Percentiles rank a stretch among this genome's conserved stretches.
phyloP scores from a whole-genome alignment of 2,329 filamentous ascomycete species.

The Diaporthe australafricana region DNA sequence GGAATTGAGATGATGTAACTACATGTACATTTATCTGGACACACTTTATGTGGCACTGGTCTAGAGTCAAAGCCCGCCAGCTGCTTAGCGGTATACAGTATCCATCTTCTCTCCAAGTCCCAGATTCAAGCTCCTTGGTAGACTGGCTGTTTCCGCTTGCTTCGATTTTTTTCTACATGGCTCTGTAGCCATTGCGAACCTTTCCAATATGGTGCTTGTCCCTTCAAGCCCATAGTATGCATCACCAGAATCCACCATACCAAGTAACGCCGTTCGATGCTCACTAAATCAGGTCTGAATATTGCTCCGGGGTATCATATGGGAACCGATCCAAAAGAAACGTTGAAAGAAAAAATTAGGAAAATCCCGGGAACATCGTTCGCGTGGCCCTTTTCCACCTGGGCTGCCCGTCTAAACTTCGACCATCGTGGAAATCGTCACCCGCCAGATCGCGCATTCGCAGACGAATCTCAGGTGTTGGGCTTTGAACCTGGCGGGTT shows the following conservation, averaged over 20 bases:
- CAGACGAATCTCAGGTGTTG: slow-evolving; percentile 35
- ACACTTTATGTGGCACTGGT: background rate
- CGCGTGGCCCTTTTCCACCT: slow-evolving; percentile 33
- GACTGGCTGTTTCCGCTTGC: background rate
- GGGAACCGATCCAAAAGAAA: slow-evolving; percentile 21
- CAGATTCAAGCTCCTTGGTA: background rate
- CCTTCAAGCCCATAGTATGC: background rate
- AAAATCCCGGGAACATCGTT: slow-evolving; percentile 33
- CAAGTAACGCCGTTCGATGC: slow-evolving; percentile 33
- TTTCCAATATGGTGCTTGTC: background rate
- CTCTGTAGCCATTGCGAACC: background rate
- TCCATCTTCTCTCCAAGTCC: background rate
- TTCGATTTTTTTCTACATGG: background rate
- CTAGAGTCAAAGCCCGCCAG: background rate
- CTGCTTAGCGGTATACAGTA: background rate
- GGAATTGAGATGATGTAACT: background rate
- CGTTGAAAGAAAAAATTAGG: slow-evolving; percentile 10
- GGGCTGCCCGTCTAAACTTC: slow-evolving; percentile 31
- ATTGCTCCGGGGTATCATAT: slow-evolving; percentile 35
- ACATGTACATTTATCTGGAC: background rate
- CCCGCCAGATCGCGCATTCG: slow-evolving; percentile 48
- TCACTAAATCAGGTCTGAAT: slow-evolving; percentile 26
- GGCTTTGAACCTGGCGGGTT: slow-evolving; percentile 31
- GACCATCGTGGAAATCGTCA: slow-evolving; percentile 39
- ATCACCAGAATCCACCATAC: background rate